Percentiles rank a stretch among this genome's conserved stretches.
Conservation (phyloP, 1,284 basidiomycete species). For the Nidula niveotomentosa region DNA sequence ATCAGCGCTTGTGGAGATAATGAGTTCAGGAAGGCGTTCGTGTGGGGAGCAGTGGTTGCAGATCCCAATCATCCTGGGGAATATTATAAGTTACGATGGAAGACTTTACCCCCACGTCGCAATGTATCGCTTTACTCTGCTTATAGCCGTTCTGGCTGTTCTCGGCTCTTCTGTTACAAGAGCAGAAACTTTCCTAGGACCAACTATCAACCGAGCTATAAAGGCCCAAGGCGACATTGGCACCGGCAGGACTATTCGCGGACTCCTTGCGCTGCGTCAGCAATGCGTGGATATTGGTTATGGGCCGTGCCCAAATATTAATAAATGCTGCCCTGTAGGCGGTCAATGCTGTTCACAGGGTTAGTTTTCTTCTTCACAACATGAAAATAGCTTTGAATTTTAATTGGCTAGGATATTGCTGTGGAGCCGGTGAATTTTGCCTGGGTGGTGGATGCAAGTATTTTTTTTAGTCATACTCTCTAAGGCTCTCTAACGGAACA, state of each 20-base stretch:
- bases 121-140: too few relatives aligned
- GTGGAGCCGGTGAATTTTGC: constrained; percentile 5
- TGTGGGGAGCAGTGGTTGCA: too few relatives aligned
- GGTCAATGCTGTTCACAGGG: constrained; percentile 10
- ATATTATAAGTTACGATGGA: too few relatives aligned
- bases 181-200: too few relatives aligned
- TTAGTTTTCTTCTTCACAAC: background rate
- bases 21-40: too few relatives aligned
- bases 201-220: too few relatives aligned
- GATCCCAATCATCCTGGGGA: too few relatives aligned
- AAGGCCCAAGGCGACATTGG: too few relatives aligned
- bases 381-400: background rate
- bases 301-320: constrained; percentile 2
- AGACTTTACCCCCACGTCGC: too few relatives aligned
- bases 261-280: background rate
- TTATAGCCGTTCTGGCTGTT: too few relatives aligned
- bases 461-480: background rate
- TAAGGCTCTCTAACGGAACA: background rate
- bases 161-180: too few relatives aligned
- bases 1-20: too few relatives aligned
- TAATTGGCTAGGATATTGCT: constrained; percentile 6
- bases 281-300: constrained; percentile 1
- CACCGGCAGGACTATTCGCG: background rate
- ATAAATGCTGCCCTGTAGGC: constrained; percentile 5
- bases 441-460: constrained; percentile 1